A percentile compares a stretch with the other conserved stretches of the same genome.
Conservation (phyloP, 345 rosid genomes). For the Schrenkiella parvula region DNA sequence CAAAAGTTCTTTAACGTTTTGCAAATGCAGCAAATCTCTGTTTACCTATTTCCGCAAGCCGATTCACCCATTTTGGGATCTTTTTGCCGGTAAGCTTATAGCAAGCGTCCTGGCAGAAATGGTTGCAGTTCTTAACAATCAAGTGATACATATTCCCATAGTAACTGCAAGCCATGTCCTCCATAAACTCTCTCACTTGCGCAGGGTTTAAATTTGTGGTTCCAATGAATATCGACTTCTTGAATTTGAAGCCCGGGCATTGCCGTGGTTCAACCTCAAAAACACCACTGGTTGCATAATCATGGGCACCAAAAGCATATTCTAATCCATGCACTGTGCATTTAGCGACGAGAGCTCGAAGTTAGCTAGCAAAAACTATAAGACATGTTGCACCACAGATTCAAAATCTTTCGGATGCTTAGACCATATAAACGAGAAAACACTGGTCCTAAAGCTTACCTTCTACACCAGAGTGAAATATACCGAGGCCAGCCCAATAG, state of each 20-base stretch:
- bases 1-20: background rate
- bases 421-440: constrained; percentile 10
- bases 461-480: constrained; percentile 97
- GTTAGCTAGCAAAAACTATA: constrained; percentile 10
- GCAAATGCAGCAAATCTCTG: background rate
- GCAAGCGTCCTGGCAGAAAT: constrained; percentile 78
- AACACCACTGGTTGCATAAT: constrained; percentile 78
- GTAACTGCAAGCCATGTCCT: constrained; percentile 62
- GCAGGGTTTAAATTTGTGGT: constrained; percentile 75
- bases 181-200: constrained; percentile 90
- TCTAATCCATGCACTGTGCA: constrained; percentile 85
- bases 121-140: constrained; percentile 92
- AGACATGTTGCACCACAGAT: too few relatives aligned
- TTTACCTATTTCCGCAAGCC: constrained; percentile 84
- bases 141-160: constrained; percentile 85
- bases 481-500: constrained; percentile 96
- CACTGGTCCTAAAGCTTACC: constrained; percentile 43
- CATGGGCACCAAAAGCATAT: constrained; percentile 98
- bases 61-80: constrained; percentile 92
- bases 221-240: constrained; percentile 84
- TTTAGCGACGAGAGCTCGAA: background rate
- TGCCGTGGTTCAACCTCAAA: constrained; percentile 92
- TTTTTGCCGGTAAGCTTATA: constrained; percentile 66
- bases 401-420: too few relatives aligned
- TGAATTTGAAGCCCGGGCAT: constrained; percentile 95